Conservation (phyloP, 1,139 yeast species). For the Suhomyces anneliseae region DNA sequence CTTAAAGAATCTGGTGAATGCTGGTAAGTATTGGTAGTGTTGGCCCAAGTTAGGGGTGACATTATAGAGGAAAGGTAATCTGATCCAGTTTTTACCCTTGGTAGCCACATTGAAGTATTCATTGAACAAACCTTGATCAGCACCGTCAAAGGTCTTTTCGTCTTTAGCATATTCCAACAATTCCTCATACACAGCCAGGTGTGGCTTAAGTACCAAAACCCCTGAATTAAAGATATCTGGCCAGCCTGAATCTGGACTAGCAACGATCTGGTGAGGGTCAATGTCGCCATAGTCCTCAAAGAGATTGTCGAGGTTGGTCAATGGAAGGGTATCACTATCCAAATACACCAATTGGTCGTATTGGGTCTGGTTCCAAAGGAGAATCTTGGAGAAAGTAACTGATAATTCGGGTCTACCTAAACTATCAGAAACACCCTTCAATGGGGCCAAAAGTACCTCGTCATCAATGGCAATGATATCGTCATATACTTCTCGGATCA, state of each 20-base stretch:
- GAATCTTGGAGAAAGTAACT: constrained; percentile 28
- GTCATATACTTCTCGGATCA: constrained; percentile 24
- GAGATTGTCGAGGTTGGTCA: constrained; percentile 25
- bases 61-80: constrained; percentile 32
- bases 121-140: constrained; percentile 36
- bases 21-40: constrained; percentile 34
- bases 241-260: constrained; percentile 40
- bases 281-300: constrained; percentile 20
- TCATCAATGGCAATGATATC: constrained; percentile 27
- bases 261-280: constrained; percentile 20
- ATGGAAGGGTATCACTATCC: constrained; percentile 33
- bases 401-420: constrained; percentile 31
- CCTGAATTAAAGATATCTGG: constrained; percentile 39
- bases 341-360: constrained; percentile 29
- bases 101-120: constrained; percentile 24
- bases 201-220: constrained; percentile 30
- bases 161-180: constrained; percentile 18
- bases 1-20: constrained; percentile 28
- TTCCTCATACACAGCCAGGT: constrained; percentile 17
- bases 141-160: constrained; percentile 31
- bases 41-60: constrained; percentile 29
- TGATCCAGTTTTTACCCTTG: constrained; percentile 23
- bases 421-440: constrained; percentile 19
- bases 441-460: constrained; percentile 20
- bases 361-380: constrained; percentile 29